phyloP scores from a whole-genome alignment of 1,284 basidiomycete genomes.

The Earliella scabrosa region DNA sequence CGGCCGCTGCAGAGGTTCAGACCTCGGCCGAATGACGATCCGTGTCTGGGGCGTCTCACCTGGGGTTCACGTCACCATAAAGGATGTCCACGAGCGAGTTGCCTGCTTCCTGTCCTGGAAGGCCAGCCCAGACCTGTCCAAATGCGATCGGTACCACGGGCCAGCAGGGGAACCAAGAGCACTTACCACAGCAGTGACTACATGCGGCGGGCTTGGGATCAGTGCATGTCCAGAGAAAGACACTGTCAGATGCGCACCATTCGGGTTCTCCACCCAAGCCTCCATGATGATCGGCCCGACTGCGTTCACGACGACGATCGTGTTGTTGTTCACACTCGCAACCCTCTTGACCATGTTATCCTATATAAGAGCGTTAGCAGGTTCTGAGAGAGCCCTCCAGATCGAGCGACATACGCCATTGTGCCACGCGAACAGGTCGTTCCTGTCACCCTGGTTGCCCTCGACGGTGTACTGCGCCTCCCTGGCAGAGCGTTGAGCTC shows the following conservation, averaged over 20 bases:
- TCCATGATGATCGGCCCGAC: slow-evolving; percentile 54
- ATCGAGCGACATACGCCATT: slow-evolving; percentile 51
- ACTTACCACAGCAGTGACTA: slow-evolving; percentile 30
- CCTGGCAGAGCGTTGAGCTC: slow-evolving; percentile 45
- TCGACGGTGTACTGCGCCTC: slow-evolving; percentile 67
- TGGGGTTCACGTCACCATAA: slow-evolving; percentile 50
- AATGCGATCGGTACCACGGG: neutral
- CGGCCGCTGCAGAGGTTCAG: slow-evolving; percentile 56
- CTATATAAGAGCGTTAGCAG: neutral
- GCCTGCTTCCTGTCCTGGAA: slow-evolving; percentile 62
- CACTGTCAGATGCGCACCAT: slow-evolving; percentile 34
- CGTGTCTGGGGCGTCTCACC: neutral
- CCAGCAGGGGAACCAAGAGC: neutral
- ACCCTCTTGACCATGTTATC: slow-evolving; percentile 41
- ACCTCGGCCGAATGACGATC: neutral
- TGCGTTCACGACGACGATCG: slow-evolving; percentile 58
- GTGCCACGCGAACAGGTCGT: slow-evolving; percentile 73
- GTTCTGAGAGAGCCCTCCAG: slow-evolving; percentile 15
- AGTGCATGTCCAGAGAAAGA: neutral
- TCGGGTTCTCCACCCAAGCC: slow-evolving; percentile 49
- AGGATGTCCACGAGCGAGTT: slow-evolving; percentile 54
- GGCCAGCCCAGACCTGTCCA: slow-evolving; percentile 29
- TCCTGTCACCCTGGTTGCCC: slow-evolving; percentile 68
- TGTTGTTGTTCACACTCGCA: slow-evolving; percentile 48
- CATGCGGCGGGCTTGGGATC: neutral